Conservation (phyloP, 2,329 filamentous ascomycete genomes). For the Aschersonia sp. region DNA sequence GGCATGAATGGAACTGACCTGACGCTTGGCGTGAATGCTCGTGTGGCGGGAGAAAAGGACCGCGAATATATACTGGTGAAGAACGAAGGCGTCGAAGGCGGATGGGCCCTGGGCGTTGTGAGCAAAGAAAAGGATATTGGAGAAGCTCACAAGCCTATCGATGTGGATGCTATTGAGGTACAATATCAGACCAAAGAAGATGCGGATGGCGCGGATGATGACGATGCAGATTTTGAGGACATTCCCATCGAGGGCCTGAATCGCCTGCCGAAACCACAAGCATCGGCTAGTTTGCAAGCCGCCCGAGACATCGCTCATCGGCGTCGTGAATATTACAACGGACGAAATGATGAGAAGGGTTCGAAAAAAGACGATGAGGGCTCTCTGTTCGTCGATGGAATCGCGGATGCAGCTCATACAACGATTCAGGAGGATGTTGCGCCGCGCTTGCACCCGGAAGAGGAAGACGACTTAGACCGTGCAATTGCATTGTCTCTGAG, state of each 20-base stretch:
- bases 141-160: constrained; percentile 75
- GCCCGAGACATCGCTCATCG: constrained; percentile 11
- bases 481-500: constrained; percentile 80
- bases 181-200: constrained; percentile 43
- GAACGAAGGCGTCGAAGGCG: constrained; percentile 87
- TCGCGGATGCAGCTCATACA: constrained; percentile 10
- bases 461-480: constrained; percentile 51
- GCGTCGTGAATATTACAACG: constrained; percentile 14
- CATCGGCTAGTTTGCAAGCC: constrained; percentile 10
- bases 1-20: constrained; percentile 72
- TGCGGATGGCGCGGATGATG: constrained; percentile 54
- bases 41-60: constrained; percentile 73
- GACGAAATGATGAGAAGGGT: constrained; percentile 5
- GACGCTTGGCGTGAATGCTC: constrained; percentile 48
- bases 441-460: constrained; percentile 22
- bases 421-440: constrained; percentile 15
- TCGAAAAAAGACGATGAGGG: constrained; percentile 31
- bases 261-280: constrained; percentile 49
- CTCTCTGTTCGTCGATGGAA: constrained; percentile 31
- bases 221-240: constrained; percentile 75
- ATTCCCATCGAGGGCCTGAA: constrained; percentile 86
- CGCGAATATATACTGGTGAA: constrained; percentile 94
- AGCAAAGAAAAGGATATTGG: constrained; percentile 71
- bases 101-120: constrained; percentile 91
- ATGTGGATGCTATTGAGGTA: constrained; percentile 59